Percentiles rank a stretch among this genome's conserved stretches.
These are phyloP conservation scores for Verticillium nonalfalfae DNA, from an alignment of 2,329 filamentous ascomycete species.

Conservation along the genomic window DNA sequence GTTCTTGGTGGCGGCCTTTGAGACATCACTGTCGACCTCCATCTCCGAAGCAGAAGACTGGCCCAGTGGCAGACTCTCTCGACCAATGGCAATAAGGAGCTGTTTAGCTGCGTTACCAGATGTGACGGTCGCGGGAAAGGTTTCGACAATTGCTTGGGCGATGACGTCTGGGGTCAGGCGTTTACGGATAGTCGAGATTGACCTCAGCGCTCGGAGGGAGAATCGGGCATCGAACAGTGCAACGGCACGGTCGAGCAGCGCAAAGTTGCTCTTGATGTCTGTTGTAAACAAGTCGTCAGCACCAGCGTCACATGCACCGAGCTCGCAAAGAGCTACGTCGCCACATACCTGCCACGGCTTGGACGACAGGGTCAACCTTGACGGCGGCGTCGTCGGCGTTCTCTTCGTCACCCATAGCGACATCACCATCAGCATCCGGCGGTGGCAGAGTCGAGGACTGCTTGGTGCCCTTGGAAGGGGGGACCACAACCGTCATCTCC, in stretches of 20 bases:
- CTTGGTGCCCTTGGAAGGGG: conserved; percentile 60
- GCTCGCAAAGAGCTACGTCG: not conserved
- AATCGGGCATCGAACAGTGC: conserved; percentile 92
- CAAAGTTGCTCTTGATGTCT: conserved; percentile 97
- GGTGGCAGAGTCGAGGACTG: conserved; percentile 48
- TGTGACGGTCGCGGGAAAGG: conserved; percentile 57
- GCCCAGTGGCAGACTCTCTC: conserved; percentile 57
- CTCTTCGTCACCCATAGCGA: conserved; percentile 60
- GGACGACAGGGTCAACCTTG: conserved; percentile 54
- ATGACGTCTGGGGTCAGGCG: conserved; percentile 77
- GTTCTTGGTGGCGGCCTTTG: conserved; percentile 45
- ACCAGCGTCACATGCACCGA: not conserved
- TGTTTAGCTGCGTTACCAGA: conserved; percentile 62
- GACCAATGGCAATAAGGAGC: conserved; percentile 64
- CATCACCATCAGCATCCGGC: conserved; percentile 61
- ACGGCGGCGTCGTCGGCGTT: conserved; percentile 39
- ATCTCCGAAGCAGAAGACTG: conserved; percentile 56
- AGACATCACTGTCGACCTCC: conserved; percentile 60
- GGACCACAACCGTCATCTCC: conserved; percentile 78
- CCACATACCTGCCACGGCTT: conserved; percentile 52
- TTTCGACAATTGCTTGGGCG: conserved; percentile 73
- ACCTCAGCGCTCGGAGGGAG: conserved; percentile 86
- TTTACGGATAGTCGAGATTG: conserved; percentile 94
- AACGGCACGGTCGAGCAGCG: conserved; percentile 85
- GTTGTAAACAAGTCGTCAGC: conserved; percentile 15